Conservation (phyloP, 352 stramenopile species). For the Thraustochytrium striatum region DNA sequence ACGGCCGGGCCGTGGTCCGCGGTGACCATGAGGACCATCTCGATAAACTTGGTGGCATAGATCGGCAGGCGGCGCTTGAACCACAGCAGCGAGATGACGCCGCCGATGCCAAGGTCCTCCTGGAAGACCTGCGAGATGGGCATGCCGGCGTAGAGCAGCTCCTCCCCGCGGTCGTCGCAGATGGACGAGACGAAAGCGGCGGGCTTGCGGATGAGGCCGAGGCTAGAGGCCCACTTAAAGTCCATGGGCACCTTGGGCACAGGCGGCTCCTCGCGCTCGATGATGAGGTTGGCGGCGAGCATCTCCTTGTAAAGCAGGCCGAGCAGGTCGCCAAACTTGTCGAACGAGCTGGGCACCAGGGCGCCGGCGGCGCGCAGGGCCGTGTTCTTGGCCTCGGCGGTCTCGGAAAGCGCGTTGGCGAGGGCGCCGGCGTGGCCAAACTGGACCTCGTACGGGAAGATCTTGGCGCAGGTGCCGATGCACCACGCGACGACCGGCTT, state of each 20-base stretch:
- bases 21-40: conserved; percentile 96
- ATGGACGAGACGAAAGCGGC: conserved; percentile 96
- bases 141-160: conserved; percentile 88
- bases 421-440: conserved; percentile 91
- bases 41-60: conserved; percentile 85
- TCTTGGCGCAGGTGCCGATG: conserved; percentile 93
- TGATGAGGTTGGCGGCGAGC: conserved; percentile 68
- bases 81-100: conserved; percentile 89
- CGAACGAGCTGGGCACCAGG: conserved; percentile 86
- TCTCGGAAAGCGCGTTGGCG: conserved; percentile 84
- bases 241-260: conserved; percentile 92
- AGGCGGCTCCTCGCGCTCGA: conserved; percentile 76
- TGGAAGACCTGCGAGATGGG: conserved; percentile 90
- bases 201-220: conserved; percentile 90
- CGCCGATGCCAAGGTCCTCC: conserved; percentile 85
- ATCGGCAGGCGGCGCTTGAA: conserved; percentile 83
- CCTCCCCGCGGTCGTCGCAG: conserved; percentile 91
- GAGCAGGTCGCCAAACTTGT: conserved; percentile 87
- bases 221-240: conserved; percentile 91
- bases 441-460: conserved; percentile 95
- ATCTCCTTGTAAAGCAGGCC: conserved; percentile 79
- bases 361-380: conserved; percentile 79
- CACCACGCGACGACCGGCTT: conserved; percentile 96
- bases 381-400: conserved; percentile 85
- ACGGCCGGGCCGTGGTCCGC: conserved; percentile 92